These are phyloP conservation scores for Abelmoschus esculentus DNA, from an alignment of 345 rosid species.

Conservation along the genomic window DNA sequence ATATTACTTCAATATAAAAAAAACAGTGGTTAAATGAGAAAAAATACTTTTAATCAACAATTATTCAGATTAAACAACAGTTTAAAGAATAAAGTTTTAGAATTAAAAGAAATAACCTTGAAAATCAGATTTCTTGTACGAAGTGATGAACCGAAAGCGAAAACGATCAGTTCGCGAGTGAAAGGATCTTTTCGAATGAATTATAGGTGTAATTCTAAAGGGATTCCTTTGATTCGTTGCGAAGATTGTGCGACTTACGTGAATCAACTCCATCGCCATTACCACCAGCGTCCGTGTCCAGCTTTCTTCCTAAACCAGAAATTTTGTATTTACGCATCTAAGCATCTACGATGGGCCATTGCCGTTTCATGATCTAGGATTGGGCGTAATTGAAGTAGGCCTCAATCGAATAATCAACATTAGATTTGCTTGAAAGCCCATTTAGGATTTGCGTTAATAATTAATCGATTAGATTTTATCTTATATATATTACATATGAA, in stretches of 20 bases:
- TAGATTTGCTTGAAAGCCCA: no score
- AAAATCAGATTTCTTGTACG: constrained; percentile 36
- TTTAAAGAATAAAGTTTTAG: neutral
- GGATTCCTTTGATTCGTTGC: constrained; percentile 18
- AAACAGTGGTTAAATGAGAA: neutral
- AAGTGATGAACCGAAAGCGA: constrained; percentile 20
- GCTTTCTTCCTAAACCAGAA: neutral
- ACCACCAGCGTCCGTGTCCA: neutral
- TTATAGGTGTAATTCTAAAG: neutral
- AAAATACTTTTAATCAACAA: no score
- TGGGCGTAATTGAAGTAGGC: no score
- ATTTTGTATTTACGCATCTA: neutral
- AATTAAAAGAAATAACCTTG: constrained; percentile 26
- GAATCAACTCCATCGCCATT: constrained; percentile 22
- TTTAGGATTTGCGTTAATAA: no score
- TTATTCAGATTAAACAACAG: no score
- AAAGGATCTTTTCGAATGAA: constrained; percentile 17
- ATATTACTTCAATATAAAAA: neutral
- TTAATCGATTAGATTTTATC: neutral
- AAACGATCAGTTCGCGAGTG: constrained; percentile 15
- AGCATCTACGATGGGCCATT: neutral
- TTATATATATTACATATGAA: no score
- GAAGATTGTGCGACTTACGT: constrained; percentile 15
- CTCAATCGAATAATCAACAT: neutral
- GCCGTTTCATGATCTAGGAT: neutral